Conservation (phyloP, 768 basidiomycete genomes). For the Psilocybe subaeruginosa region DNA sequence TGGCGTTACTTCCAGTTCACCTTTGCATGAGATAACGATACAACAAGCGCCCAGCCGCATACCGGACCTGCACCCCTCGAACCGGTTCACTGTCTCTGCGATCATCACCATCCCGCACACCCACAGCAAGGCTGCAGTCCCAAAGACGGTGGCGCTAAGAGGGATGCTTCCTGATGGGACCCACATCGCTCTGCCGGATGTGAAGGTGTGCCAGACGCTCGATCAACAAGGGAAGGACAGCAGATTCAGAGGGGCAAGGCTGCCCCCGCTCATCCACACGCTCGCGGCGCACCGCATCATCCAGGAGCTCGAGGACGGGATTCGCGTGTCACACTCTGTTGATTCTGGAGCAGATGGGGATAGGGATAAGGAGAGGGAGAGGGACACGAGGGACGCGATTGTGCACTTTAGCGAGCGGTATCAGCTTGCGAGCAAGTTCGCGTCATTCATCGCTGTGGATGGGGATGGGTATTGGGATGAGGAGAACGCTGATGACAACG, state of each 20-base stretch:
- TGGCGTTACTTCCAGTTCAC: no score
- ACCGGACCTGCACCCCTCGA: constrained; percentile 3
- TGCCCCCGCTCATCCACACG: constrained; percentile 9
- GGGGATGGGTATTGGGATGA: background rate
- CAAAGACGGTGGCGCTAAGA: constrained; percentile 1
- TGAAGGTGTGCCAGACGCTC: background rate
- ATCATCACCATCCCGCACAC: constrained; percentile 1
- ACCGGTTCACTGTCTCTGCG: constrained; percentile 7
- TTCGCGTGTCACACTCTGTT: background rate
- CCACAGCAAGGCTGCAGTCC: background rate
- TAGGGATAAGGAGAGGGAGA: constrained; percentile 1
- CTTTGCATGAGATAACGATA: background rate
- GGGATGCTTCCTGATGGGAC: constrained; percentile 7
- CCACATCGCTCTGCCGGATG: background rate
- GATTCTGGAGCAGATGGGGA: background rate
- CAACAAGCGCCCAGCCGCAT: constrained; percentile 8
- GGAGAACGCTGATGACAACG: no score
- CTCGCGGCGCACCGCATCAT: constrained; percentile 9
- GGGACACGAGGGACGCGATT: background rate
- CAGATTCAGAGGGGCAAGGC: background rate
- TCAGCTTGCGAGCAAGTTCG: constrained; percentile 8
- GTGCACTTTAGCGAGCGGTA: constrained; percentile 7
- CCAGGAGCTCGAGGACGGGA: constrained; percentile 9
- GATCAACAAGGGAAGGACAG: background rate
- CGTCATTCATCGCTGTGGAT: constrained; percentile 12